phyloP scores from a whole-genome alignment of 306 rosid genomes.

The Hippophae rhamnoides region DNA sequence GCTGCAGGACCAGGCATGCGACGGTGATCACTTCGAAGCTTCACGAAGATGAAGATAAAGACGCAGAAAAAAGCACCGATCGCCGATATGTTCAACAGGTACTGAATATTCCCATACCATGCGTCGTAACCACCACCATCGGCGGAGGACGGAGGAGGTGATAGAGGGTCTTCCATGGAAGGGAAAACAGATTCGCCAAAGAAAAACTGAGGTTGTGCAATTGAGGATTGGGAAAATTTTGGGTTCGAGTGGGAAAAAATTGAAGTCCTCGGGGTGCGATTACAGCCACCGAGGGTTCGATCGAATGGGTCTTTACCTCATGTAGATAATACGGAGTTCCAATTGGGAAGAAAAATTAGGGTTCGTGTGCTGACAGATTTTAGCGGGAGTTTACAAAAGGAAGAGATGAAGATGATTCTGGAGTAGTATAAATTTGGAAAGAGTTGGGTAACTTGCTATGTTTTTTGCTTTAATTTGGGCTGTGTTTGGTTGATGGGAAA shows the following conservation, averaged over 20 bases:
- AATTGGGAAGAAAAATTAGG: constrained; percentile 5
- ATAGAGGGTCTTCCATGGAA: constrained; percentile 24
- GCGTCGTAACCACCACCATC: constrained; percentile 21
- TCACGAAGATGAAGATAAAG: constrained; percentile 62
- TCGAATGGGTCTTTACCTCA: constrained; percentile 16
- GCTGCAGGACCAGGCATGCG: constrained; percentile 87
- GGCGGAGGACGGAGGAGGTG: constrained; percentile 51
- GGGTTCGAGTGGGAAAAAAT: constrained; percentile 22
- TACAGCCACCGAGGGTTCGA: constrained; percentile 9
- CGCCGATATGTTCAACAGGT: constrained; percentile 79
- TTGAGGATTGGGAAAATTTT: constrained; percentile 15
- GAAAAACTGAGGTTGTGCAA: constrained; percentile 3
- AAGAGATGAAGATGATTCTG: no score
- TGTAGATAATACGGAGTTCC: constrained; percentile 6
- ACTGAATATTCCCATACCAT: constrained; percentile 94
- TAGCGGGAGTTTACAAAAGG: background rate
- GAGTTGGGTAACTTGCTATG: no score
- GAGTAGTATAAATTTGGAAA: no score
- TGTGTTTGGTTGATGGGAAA: no score
- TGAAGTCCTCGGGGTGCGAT: constrained; percentile 10
- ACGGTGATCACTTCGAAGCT: constrained; percentile 94
- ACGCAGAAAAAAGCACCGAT: constrained; percentile 74
- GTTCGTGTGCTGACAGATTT: constrained; percentile 3
- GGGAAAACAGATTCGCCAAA: constrained; percentile 8
- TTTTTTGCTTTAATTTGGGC: no score